Evolutionary conservation across 1,284 basidiomycete species (phyloP), one percentile per base, ranked within the genome.

Genomic region (Puccinia coronata): DNA sequence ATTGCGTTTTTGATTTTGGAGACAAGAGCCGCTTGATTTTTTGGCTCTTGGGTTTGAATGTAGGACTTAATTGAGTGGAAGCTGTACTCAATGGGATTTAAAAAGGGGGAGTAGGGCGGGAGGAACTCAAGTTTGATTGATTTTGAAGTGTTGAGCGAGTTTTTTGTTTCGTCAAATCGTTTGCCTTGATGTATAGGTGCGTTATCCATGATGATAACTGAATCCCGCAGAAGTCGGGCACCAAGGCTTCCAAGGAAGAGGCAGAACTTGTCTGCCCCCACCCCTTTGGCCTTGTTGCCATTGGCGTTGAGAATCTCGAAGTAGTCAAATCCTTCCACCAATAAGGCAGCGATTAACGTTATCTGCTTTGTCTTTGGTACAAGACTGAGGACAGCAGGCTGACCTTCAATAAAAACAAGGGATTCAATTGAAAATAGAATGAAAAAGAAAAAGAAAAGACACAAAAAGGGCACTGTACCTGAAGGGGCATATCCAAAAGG

Each of bases 151-250:
- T 43, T 49, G 43, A 43, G 34, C 16, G 34, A 28, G 12, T 70
- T 11, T 28, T 28, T 51, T 9, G 49, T 25, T 31, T 72, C 49
- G 14, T 51, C 25, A 31, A 51, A 72, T 49, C 49, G 25, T 4
- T 72, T 31, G n/a, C 70, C 70, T 41, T 72, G 43, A 47, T 72
- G 43, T 14, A 72, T 72, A 4, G 28, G 70, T 6, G 70, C 43
- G 31, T 72, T 53, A 28, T 72, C n/a, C 41, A 51, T 72, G 70
- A 72, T 72, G 47, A 72, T 55, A n/a, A 72, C 28, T 25, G 65
- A 12, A 3, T 69, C 25, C 9, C 16, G 6, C 3, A 39, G 65
- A 4, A 69, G 14, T 23, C 51, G 9, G 6, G 51, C 51, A 11
- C 51, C 51, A 23, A 53, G 51, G 51, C 51, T 53, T 53, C 51